Conservation (phyloP, 208 protist species). For the Naegleria lovaniensis region DNA sequence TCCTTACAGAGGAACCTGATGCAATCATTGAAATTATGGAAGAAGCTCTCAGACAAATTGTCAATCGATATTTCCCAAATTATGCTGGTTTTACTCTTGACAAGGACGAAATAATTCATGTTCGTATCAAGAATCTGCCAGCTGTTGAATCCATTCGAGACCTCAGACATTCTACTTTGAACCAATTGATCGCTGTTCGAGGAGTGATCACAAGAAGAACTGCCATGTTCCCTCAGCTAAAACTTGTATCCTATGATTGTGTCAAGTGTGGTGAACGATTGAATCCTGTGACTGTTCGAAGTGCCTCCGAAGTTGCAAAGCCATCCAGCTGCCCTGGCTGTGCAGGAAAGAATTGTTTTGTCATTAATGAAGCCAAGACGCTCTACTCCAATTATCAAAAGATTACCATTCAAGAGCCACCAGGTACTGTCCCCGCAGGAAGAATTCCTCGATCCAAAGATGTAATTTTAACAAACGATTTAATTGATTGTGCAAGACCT, state of each 20-base stretch:
- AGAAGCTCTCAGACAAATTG: not conserved
- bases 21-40: not conserved
- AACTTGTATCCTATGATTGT: slow-evolving; percentile 93
- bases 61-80: not conserved
- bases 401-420: slow-evolving; percentile 92
- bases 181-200: not conserved
- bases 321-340: slow-evolving; percentile 70
- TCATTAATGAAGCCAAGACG: slow-evolving; percentile 89
- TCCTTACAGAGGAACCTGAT: not conserved
- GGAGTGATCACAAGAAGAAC: slow-evolving; percentile 97
- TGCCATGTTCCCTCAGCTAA: slow-evolving; percentile 94
- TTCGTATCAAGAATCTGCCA: not conserved
- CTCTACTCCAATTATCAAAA: slow-evolving; percentile 98
- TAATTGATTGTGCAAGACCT: slow-evolving; percentile 94
- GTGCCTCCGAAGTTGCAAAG: slow-evolving; percentile 68
- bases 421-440: slow-evolving; percentile 93
- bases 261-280: slow-evolving; percentile 80
- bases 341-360: slow-evolving; percentile 86
- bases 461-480: slow-evolving; percentile 91
- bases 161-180: not conserved
- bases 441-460: slow-evolving; percentile 95
- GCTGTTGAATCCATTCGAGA: not conserved
- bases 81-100: not conserved
- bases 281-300: slow-evolving; percentile 73
- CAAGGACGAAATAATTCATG: not conserved